Base-by-base conservation (phyloP, 2,329 filamentous ascomycete genomes). In the Teratosphaeriaceae sp. region DNA sequence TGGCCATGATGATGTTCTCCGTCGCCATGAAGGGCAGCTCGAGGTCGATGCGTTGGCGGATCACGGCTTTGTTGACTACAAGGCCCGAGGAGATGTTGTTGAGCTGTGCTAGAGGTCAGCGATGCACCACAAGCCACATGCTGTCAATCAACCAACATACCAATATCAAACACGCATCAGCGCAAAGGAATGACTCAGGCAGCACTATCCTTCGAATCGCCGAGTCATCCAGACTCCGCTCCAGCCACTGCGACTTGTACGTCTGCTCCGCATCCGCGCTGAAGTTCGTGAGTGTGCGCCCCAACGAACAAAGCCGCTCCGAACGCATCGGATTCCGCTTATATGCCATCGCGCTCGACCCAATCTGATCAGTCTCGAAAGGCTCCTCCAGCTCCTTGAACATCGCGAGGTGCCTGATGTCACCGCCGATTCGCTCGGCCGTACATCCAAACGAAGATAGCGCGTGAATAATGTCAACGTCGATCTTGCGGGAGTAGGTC, bases 311-410 rank as follows among this genome's bases (percentile, higher is more conserved):
- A 46, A 82, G 66, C 52, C 79, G 73, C 61, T 83, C 79, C 8
- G 71, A 77, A 58, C 74, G 64, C 76, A 81, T 65, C 62, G 70
- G 60, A 64, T 74, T 74, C 50, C 79, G 74, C 70, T 84, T 84
- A 70, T 83, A 84, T 2, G 80, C 80, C 74, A 78, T 77, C 6
- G 80, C 80, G 36, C 71, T 76, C 34, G 72, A 78, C 21, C 83
- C 85, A 53, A 89, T 88, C 67, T 94, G 87, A 52, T 80, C 77
- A 55, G 79, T 80, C 68, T 89, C 85, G 55, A 88, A 86, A 0
- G 85, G 86, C 70, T 89, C 85, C 61, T 94, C 88, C 45, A 92
- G 71, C 65, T 94, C 87, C 72, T 95, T 94, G 67, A 80, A 76
- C 57, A 76, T 72, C 5, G 83, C 82, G 36, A 90, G 70, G 59